These are phyloP conservation scores for Pilatotrama ljubarskyi DNA, from an alignment of 768 basidiomycete genomes.

Conservation along the genomic window DNA sequence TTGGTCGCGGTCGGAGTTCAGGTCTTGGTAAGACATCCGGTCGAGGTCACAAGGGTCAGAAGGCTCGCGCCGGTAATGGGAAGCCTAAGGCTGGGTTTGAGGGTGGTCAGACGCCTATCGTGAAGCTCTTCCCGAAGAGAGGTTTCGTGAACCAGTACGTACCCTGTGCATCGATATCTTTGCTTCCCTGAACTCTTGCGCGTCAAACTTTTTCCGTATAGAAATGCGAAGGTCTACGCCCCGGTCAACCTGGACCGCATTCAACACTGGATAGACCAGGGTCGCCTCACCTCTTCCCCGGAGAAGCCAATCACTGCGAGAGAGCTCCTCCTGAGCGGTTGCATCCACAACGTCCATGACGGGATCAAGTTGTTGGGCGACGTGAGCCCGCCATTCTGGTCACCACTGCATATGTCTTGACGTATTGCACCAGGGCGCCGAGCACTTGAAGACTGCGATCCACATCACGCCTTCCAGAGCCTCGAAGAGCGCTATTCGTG, in stretches of 20 bases:
- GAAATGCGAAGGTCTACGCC: constrained; percentile 74
- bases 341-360: constrained; percentile 84
- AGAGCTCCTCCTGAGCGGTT: constrained; percentile 82
- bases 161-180: background rate
- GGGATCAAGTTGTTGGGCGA: constrained; percentile 91
- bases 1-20: constrained; percentile 91
- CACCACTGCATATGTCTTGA: background rate
- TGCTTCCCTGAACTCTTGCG: background rate
- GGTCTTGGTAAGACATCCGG: constrained; percentile 91
- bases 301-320: constrained; percentile 86
- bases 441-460: constrained; percentile 67
- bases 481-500: constrained; percentile 81
- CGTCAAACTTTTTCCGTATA: constrained; percentile 33
- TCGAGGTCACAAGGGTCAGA: constrained; percentile 94
- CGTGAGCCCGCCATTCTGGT: constrained; percentile 42
- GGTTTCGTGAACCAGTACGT: constrained; percentile 93
- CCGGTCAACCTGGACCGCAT: constrained; percentile 86
- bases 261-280: constrained; percentile 88
- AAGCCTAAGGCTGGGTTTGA: constrained; percentile 85
- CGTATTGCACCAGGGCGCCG: constrained; percentile 51
- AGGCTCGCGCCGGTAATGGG: constrained; percentile 86
- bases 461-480: constrained; percentile 84
- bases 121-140: constrained; percentile 86
- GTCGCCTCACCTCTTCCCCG: constrained; percentile 74
- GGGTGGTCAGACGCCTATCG: constrained; percentile 95